phyloP scores from a whole-genome alignment of 2,329 filamentous ascomycete species.

The Fusarium hainanense region DNA sequence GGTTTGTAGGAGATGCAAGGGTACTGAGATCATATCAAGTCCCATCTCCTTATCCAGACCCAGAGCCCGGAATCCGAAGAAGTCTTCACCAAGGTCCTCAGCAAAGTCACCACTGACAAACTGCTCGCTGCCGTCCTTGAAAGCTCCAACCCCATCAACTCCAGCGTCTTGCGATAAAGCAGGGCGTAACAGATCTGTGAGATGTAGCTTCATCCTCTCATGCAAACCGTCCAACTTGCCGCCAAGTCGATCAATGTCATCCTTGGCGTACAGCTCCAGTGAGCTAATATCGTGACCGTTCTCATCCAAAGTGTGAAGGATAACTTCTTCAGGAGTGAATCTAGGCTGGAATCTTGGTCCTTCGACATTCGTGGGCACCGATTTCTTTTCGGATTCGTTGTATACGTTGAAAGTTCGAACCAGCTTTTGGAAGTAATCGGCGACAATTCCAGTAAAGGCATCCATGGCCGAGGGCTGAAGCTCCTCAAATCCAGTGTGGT shows the following conservation, averaged over 20 bases:
- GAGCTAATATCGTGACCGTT: constrained; percentile 84
- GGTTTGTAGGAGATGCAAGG: constrained; percentile 91
- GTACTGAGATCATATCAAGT: constrained; percentile 86
- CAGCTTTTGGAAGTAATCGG: constrained; percentile 89
- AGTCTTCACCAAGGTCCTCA: constrained; percentile 97
- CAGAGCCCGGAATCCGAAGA: constrained; percentile 97
- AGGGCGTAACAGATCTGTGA: constrained; percentile 92
- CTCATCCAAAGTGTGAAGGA: constrained; percentile 86
- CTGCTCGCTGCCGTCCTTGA: constrained; percentile 96
- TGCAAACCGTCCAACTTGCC: constrained; percentile 85
- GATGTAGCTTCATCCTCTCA: constrained; percentile 92
- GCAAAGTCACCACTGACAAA: constrained; percentile 97
- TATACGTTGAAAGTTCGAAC: constrained; percentile 83
- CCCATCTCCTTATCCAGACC: constrained; percentile 93
- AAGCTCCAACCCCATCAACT: constrained; percentile 86
- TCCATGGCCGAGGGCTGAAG: constrained; percentile 95
- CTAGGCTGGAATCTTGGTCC: constrained; percentile 67
- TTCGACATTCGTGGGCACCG: constrained; percentile 57
- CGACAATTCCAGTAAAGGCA: constrained; percentile 86
- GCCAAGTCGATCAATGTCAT: constrained; percentile 89
- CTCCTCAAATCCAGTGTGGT: constrained; percentile 96
- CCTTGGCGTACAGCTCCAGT: constrained; percentile 87
- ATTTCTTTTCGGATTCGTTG: constrained; percentile 82
- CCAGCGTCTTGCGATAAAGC: constrained; percentile 80
- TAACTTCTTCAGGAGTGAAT: constrained; percentile 85